A percentile compares a stretch with the other conserved stretches of the same genome.
Evolutionary conservation across 257 asterid genomes (phyloP).

Genomic region (Handroanthus guayacan): DNA sequence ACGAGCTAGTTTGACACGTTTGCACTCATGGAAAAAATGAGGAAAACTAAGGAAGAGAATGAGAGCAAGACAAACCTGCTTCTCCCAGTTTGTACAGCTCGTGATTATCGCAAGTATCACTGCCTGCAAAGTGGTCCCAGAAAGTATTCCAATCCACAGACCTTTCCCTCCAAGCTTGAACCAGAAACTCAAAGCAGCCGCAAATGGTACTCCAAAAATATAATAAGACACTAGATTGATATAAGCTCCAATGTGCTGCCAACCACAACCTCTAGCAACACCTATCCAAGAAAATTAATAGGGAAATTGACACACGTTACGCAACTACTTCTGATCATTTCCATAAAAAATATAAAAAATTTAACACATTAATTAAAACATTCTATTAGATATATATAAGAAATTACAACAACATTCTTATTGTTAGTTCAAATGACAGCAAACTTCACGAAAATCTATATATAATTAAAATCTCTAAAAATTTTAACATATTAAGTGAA

Average conservation of each 20-base stretch:
- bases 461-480: no score
- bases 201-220: conserved; percentile 76
- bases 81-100: conserved; percentile 69
- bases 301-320: not conserved
- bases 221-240: conserved; percentile 81
- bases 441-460: no score
- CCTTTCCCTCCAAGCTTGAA: conserved; percentile 66
- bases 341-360: no score
- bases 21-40: no score
- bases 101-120: conserved; percentile 59
- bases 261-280: conserved; percentile 91
- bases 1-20: no score
- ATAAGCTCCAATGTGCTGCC: conserved; percentile 89
- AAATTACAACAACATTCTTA: no score
- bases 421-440: no score
- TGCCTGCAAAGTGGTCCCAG: conserved; percentile 63
- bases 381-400: no score
- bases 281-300: conserved; percentile 43
- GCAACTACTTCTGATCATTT: no score
- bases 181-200: conserved; percentile 67
- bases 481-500: no score
- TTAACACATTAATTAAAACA: no score
- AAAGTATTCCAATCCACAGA: conserved; percentile 74
- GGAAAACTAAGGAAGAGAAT: not conserved
- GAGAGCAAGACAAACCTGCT: conserved; percentile 48